phyloP scores from a whole-genome alignment of 441 rosid genomes.

The Corymbia calophylla region DNA sequence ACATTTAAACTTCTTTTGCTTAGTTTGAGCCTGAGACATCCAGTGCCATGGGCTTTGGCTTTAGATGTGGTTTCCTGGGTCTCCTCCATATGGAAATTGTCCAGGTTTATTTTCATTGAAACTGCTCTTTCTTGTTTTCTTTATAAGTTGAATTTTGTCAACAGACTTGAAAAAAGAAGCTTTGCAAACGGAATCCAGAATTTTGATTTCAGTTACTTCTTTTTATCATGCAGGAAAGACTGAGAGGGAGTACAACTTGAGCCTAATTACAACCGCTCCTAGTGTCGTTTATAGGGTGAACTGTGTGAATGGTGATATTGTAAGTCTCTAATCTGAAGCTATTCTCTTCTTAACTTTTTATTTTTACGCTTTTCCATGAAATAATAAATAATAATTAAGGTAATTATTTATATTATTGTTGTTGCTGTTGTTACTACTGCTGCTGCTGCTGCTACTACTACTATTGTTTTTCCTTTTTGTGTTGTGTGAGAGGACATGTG shows the following conservation, averaged over 20 bases:
- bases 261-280: slow-evolving; percentile 97
- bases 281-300: slow-evolving; percentile 94
- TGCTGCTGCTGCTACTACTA: neutral
- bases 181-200: neutral
- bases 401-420: neutral
- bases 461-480: neutral
- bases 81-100: slow-evolving; percentile 99
- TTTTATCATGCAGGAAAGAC: slow-evolving; percentile 74
- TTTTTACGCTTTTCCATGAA: neutral
- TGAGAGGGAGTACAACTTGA: slow-evolving; percentile 97
- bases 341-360: neutral
- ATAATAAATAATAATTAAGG: no score
- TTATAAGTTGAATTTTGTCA: neutral
- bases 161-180: neutral
- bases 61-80: slow-evolving; percentile 97
- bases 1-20: slow-evolving; percentile 18
- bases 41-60: slow-evolving; percentile 99
- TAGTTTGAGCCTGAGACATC: slow-evolving; percentile 98
- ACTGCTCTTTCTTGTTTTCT: neutral
- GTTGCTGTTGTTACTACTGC: neutral
- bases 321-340: slow-evolving; percentile 39
- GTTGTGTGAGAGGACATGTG: neutral
- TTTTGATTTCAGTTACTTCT: neutral
- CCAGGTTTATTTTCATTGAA: slow-evolving; percentile 45
- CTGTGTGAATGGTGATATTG: slow-evolving; percentile 65